Percentiles rank a stretch among this genome's conserved stretches.
phyloP scores from a whole-genome alignment of 139 green algal genomes.

The Closterium sp. region DNA sequence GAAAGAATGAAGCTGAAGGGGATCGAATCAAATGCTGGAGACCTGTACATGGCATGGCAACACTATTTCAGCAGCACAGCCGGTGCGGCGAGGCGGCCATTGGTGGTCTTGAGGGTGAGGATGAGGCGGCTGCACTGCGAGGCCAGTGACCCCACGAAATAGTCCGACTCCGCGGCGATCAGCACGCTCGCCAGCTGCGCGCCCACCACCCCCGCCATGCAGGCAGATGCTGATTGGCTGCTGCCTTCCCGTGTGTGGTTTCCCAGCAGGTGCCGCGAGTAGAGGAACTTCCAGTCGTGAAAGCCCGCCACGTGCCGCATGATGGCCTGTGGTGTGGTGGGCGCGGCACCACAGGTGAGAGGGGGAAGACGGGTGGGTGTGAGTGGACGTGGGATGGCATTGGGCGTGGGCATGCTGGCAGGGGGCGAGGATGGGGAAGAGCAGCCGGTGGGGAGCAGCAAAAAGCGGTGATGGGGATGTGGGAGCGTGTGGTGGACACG shows the following conservation, averaged over 20 bases:
- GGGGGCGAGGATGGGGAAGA: no score
- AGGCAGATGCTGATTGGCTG: background rate
- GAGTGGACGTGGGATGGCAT: no score
- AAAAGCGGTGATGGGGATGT: no score
- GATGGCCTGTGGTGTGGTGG: background rate
- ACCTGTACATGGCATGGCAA: no score
- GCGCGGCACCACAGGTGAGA: background rate
- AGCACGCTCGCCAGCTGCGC: background rate
- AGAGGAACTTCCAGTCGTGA: background rate
- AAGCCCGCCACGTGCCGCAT: background rate
- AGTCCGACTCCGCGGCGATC: background rate
- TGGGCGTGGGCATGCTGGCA: no score
- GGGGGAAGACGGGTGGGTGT: background rate
- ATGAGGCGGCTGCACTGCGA: background rate
- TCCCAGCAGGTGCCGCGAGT: background rate
- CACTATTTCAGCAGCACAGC: background rate
- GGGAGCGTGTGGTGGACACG: no score
- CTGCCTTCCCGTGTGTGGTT: no score
- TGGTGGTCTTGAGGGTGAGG: background rate
- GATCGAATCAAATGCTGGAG: no score
- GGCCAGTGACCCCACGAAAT: background rate
- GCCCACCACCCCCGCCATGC: background rate
- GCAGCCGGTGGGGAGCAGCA: no score
- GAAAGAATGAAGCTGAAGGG: no score
- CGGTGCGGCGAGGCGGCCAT: background rate